Conservation (phyloP, 805 yeast species). For the Debaryomyces maramus region DNA sequence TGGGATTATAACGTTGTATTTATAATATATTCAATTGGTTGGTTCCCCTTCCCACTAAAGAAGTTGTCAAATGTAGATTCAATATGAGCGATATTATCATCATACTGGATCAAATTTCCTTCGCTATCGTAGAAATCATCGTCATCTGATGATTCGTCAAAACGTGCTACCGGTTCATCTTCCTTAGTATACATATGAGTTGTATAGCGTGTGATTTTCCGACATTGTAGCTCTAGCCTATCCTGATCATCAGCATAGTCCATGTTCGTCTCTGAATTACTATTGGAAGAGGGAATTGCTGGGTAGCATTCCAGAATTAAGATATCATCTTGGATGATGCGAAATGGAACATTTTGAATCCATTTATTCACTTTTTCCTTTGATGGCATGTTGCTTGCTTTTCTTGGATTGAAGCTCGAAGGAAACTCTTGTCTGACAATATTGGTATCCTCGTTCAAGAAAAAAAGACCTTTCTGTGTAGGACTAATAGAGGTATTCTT, state of each 20-base stretch:
- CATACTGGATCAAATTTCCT: constrained; percentile 5
- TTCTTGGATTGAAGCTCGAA: constrained; percentile 57
- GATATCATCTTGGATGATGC: constrained; percentile 20
- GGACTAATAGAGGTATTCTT: constrained; percentile 4
- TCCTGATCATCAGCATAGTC: constrained; percentile 27
- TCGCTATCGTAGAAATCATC: constrained; percentile 17
- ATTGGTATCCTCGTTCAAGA: constrained; percentile 5
- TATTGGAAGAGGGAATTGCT: constrained; percentile 33
- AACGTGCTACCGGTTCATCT: constrained; percentile 22
- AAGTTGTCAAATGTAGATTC: constrained; percentile 10
- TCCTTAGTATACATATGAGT: constrained; percentile 39
- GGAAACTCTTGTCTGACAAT: constrained; percentile 36
- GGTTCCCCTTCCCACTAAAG: constrained; percentile 1
- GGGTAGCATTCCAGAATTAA: constrained; percentile 48
- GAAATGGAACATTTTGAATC: constrained; percentile 59
- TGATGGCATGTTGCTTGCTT: constrained; percentile 61
- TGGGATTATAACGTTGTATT: constrained; percentile 8
- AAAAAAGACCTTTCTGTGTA: constrained; percentile 7
- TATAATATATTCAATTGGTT: constrained; percentile 14
- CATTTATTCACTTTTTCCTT: constrained; percentile 65
- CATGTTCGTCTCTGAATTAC: constrained; percentile 13
- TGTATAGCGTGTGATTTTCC: constrained; percentile 48
- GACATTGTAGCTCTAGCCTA: constrained; percentile 53
- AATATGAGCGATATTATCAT: constrained; percentile 4
- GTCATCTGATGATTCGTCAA: constrained; percentile 25